Percentiles rank a stretch among this genome's conserved stretches.
phyloP scores from a whole-genome alignment of 805 yeast genomes.

The Grigorovia yakushimaensis region DNA sequence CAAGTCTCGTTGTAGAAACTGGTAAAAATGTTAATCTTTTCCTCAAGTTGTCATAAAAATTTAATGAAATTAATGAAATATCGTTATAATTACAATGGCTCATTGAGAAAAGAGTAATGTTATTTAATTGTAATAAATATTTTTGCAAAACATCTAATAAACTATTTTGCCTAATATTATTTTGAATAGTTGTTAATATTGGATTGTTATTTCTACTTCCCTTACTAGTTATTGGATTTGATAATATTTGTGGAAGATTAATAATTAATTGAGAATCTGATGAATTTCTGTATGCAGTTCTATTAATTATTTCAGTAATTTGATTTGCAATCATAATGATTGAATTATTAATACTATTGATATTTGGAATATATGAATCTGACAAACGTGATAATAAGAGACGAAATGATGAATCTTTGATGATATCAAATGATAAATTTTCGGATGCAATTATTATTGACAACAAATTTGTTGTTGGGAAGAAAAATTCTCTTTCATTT shows the following conservation, averaged over 20 bases:
- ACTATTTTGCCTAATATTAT: not conserved
- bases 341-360: not conserved
- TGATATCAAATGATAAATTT: constrained; percentile 10
- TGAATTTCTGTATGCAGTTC: constrained; percentile 9
- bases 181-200: not conserved
- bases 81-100: not conserved
- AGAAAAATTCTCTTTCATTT: constrained; percentile 4
- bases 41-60: constrained; percentile 7
- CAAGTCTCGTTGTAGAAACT: constrained; percentile 1
- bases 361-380: constrained; percentile 2
- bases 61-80: constrained; percentile 7
- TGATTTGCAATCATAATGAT: constrained; percentile 3
- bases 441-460: constrained; percentile 14
- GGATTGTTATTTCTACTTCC: not conserved
- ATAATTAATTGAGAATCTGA: constrained; percentile 9
- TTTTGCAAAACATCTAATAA: not conserved
- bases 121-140: not conserved
- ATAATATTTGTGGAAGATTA: not conserved
- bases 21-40: constrained; percentile 7
- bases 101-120: not conserved
- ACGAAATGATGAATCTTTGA: constrained; percentile 7
- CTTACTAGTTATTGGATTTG: not conserved
- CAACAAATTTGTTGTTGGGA: constrained; percentile 9
- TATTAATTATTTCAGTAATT: constrained; percentile 8
- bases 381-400: constrained; percentile 6